Evolutionary conservation across 352 stramenopile species (phyloP).

Genomic region (Phytopythium montanum): DNA sequence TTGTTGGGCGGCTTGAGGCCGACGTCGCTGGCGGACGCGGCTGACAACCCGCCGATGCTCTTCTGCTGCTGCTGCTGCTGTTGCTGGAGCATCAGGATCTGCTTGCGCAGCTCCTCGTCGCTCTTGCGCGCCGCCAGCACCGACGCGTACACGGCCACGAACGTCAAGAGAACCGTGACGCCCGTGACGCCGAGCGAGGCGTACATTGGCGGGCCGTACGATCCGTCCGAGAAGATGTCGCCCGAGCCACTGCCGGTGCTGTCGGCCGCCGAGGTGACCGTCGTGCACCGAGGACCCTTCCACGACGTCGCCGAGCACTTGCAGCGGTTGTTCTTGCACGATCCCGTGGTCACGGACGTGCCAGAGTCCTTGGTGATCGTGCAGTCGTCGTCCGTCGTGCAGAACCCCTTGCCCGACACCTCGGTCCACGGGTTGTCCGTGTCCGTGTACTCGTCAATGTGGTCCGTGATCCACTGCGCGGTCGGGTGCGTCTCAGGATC

Average conservation of each 20-base stretch:
- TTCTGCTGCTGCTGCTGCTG: slow-evolving; percentile 16
- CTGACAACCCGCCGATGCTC: slow-evolving; percentile 10
- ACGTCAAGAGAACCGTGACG: slow-evolving; percentile 22
- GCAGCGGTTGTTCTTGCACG: slow-evolving; percentile 26
- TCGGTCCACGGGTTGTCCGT: slow-evolving; percentile 36
- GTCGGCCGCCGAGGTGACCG: slow-evolving; percentile 8
- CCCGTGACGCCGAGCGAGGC: slow-evolving; percentile 18
- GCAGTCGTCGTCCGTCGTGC: slow-evolving; percentile 44
- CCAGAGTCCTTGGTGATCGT: slow-evolving; percentile 25
- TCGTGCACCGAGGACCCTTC: slow-evolving; percentile 31
- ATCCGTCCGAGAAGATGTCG: slow-evolving; percentile 7
- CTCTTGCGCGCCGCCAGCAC: slow-evolving; percentile 14
- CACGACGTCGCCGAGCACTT: slow-evolving; percentile 22
- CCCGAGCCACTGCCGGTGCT: slow-evolving; percentile 6
- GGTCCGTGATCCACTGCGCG: slow-evolving; percentile 54
- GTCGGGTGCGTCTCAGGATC: slow-evolving; percentile 51
- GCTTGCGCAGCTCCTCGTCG: slow-evolving; percentile 12
- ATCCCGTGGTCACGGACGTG: slow-evolving; percentile 23
- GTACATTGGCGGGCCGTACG: slow-evolving; percentile 23
- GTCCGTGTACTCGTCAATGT: slow-evolving; percentile 52
- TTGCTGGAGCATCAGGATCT: slow-evolving; percentile 7
- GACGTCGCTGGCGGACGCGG: slow-evolving; percentile 17
- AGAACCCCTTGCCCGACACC: slow-evolving; percentile 45
- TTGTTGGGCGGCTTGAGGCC: slow-evolving; percentile 18
- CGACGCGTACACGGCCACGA: slow-evolving; percentile 21